These are phyloP conservation scores for Alternaria longipes DNA, from an alignment of 2,329 filamentous ascomycete genomes.

Conservation along the genomic window DNA sequence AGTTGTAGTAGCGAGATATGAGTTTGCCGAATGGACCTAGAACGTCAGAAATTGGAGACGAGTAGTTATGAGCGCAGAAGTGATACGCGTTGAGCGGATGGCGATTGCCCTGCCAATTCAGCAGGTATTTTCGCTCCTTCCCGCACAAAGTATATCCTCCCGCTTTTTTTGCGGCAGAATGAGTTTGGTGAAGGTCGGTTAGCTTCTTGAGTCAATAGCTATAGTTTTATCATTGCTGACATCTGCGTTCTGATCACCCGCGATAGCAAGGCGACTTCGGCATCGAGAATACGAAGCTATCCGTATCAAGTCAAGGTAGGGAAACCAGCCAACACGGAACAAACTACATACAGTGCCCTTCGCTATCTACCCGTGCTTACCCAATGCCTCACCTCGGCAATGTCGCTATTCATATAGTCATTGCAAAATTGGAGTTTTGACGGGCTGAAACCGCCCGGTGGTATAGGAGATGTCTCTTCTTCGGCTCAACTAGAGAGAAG, in stretches of 20 bases:
- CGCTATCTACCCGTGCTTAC: neutral
- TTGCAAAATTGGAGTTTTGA: neutral
- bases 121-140: neutral
- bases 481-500: neutral
- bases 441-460: neutral
- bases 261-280: neutral
- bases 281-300: neutral
- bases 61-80: neutral
- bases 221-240: neutral
- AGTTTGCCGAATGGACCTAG: neutral
- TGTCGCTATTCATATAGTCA: neutral
- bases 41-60: neutral
- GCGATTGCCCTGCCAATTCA: neutral
- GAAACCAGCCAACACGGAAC: neutral
- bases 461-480: neutral
- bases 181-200: neutral
- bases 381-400: neutral
- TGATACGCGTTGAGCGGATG: neutral
- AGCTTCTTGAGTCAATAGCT: neutral
- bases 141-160: neutral
- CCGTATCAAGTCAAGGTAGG: conserved; percentile 4
- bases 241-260: neutral
- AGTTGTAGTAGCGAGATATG: neutral
- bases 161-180: neutral
- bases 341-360: neutral